A percentile compares a stretch with the other conserved stretches of the same genome.
phyloP scores from a whole-genome alignment of 306 rosid genomes.

The Pterocarpus santalinus region DNA sequence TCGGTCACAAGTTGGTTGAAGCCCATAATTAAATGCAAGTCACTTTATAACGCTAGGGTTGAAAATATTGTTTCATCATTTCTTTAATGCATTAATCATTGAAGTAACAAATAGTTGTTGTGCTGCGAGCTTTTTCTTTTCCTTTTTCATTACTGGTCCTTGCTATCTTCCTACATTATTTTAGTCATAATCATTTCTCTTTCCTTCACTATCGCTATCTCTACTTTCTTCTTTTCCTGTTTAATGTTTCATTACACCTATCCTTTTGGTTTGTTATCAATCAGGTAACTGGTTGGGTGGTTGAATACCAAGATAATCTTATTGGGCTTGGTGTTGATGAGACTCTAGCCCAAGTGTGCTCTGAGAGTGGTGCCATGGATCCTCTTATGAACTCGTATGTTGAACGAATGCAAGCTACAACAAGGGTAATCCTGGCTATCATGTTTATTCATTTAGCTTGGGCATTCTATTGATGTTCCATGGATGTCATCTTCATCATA shows the following conservation, averaged over 20 bases:
- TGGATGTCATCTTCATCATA: constrained; percentile 33
- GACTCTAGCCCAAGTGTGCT: constrained; percentile 95
- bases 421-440: constrained; percentile 69
- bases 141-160: constrained; percentile 6
- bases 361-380: constrained; percentile 99
- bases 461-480: constrained; percentile 37
- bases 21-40: neutral
- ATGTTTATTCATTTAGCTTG: constrained; percentile 30
- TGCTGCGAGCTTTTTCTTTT: neutral
- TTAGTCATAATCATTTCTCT: neutral
- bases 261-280: constrained; percentile 27
- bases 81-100: constrained; percentile 1
- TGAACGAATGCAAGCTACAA: constrained; percentile 98
- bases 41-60: neutral
- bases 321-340: constrained; percentile 97
- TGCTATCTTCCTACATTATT: constrained; percentile 5
- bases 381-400: constrained; percentile 97
- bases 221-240: constrained; percentile 4
- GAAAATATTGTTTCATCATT: too few relatives aligned
- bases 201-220: neutral
- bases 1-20: constrained; percentile 3
- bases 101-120: neutral
- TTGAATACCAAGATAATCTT: constrained; percentile 93
- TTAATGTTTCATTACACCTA: neutral
- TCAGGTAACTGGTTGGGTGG: constrained; percentile 99